Conservation (phyloP, 495 filamentous ascomycete genomes). For the Xylaria grammica region DNA sequence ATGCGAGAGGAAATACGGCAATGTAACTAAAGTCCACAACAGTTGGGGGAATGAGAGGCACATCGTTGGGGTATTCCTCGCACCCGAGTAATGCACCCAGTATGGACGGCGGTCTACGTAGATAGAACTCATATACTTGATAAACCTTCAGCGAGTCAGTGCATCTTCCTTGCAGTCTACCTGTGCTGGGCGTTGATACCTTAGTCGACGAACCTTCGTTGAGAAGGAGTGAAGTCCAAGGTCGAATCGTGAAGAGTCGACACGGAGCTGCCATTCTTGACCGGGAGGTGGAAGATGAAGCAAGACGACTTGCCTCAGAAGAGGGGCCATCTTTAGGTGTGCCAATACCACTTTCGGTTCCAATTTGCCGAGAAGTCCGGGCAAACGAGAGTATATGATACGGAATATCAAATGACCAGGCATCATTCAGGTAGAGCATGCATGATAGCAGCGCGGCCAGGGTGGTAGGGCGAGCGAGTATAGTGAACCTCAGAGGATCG, state of each 20-base stretch:
- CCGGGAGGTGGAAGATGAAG: conserved; percentile 1
- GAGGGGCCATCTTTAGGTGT: background rate
- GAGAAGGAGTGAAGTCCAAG: conserved; percentile 48
- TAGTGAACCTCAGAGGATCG: conserved; percentile 47
- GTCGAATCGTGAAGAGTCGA: conserved; percentile 43
- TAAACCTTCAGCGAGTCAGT: conserved; percentile 33
- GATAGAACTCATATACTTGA: conserved; percentile 45
- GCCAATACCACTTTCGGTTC: background rate
- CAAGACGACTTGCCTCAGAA: background rate
- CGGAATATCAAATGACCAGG: conserved; percentile 45
- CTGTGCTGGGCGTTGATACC: background rate
- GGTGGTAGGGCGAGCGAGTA: conserved; percentile 48
- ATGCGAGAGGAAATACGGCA: conserved; percentile 50
- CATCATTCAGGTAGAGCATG: conserved; percentile 43
- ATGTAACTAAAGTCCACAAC: conserved; percentile 52
- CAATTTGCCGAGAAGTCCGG: conserved; percentile 17
- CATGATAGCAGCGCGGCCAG: conserved; percentile 47
- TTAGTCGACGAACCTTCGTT: conserved; percentile 48
- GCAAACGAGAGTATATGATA: conserved; percentile 52
- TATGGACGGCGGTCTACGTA: conserved; percentile 45
- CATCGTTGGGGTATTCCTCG: conserved; percentile 38
- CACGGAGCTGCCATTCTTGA: conserved; percentile 27
- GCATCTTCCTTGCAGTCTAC: background rate
- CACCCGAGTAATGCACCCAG: conserved; percentile 43
- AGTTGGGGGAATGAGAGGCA: conserved; percentile 38